phyloP scores from a whole-genome alignment of 1,284 basidiomycete species.

The Ustilago hordei region DNA sequence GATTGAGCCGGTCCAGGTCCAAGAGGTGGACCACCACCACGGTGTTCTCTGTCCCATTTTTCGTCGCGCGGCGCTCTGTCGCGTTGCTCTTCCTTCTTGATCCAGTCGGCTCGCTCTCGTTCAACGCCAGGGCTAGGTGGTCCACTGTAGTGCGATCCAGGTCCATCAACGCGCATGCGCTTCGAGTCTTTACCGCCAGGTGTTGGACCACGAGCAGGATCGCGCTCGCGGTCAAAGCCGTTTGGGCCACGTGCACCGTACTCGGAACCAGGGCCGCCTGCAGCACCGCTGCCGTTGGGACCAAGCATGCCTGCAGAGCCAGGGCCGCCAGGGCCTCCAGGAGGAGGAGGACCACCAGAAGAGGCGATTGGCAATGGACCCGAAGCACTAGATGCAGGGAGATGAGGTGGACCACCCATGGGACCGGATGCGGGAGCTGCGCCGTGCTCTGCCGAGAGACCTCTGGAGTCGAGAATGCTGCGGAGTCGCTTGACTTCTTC shows the following conservation, averaged over 20 bases:
- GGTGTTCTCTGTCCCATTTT: conserved; percentile 63
- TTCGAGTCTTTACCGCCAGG: conserved; percentile 67
- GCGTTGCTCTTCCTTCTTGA: conserved; percentile 58
- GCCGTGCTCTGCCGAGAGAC: conserved; percentile 52
- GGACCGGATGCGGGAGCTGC: conserved; percentile 43
- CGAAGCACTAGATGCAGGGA: conserved; percentile 44
- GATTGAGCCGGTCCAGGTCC: conserved; percentile 51
- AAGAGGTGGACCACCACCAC: conserved; percentile 45
- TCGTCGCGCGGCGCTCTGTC: conserved; percentile 56
- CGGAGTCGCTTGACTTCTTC: conserved; percentile 79
- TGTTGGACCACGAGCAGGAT: conserved; percentile 53
- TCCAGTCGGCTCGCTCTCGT: conserved; percentile 64
- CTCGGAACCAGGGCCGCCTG: conserved; percentile 46
- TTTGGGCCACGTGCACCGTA: conserved; percentile 44
- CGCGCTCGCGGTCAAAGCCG: conserved; percentile 67
- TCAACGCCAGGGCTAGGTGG: conserved; percentile 55
- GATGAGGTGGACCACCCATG: conserved; percentile 51
- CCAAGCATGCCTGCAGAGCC: conserved; percentile 62
- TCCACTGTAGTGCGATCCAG: conserved; percentile 48
- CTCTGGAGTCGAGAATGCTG: conserved; percentile 74
- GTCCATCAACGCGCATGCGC: conserved; percentile 52
- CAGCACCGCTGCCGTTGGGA: conserved; percentile 43
- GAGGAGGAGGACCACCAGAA: conserved; percentile 71
- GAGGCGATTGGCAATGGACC: conserved; percentile 69
- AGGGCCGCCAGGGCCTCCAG: conserved; percentile 68